Evolutionary conservation across 1,284 basidiomycete species (phyloP).

Genomic region (Exsudoporus floridanus): DNA sequence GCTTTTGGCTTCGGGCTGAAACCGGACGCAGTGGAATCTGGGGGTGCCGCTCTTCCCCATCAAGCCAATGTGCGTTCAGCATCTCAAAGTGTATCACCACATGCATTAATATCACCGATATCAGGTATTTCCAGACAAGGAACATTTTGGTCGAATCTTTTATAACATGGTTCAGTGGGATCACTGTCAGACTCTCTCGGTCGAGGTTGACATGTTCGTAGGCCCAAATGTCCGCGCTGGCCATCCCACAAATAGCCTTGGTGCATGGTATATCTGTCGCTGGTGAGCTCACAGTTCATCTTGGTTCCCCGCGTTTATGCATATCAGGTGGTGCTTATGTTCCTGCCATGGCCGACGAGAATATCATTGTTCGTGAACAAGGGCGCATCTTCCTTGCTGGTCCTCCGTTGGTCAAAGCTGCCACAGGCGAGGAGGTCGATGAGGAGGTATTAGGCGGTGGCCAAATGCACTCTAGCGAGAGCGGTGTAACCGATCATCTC

Average conservation of each 20-base stretch:
- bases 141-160: constrained; percentile 95
- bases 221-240: constrained; percentile 89
- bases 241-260: constrained; percentile 89
- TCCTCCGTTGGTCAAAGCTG: constrained; percentile 92
- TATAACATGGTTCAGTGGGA: constrained; percentile 81
- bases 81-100: not conserved
- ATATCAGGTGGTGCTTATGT: constrained; percentile 81
- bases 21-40: constrained; percentile 74
- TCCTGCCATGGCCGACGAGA: constrained; percentile 95
- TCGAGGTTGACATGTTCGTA: constrained; percentile 30
- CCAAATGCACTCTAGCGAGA: constrained; percentile 91
- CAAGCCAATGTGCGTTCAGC: constrained; percentile 73
- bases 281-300: constrained; percentile 38
- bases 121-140: constrained; percentile 79
- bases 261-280: constrained; percentile 96
- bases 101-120: constrained; percentile 13
- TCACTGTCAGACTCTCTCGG: constrained; percentile 2
- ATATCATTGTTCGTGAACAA: constrained; percentile 92
- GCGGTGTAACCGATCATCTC: constrained; percentile 92
- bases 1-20: constrained; percentile 7
- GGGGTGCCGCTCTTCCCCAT: constrained; percentile 89
- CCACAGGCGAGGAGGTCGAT: constrained; percentile 91
- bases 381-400: constrained; percentile 96
- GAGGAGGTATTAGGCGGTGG: constrained; percentile 92
- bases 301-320: constrained; percentile 11